phyloP scores from a whole-genome alignment of 2,329 filamentous ascomycete genomes.

The Cladorrhinum sp. region DNA sequence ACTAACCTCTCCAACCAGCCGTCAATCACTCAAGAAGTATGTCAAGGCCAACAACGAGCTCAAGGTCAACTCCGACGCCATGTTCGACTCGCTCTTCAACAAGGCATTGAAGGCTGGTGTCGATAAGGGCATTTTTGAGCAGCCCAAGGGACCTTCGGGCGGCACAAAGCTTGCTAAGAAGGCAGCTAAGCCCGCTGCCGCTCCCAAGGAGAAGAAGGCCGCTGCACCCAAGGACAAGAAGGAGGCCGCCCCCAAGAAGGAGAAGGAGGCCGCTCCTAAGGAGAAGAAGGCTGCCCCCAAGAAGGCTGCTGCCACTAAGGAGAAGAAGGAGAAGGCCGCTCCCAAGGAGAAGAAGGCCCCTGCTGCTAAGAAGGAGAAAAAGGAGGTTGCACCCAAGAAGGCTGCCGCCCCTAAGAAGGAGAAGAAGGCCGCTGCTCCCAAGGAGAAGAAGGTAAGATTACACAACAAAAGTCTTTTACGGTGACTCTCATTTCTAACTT shows the following conservation, averaged over 20 bases:
- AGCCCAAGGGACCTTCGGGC: constrained; percentile 88
- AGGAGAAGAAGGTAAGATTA: constrained; percentile 36
- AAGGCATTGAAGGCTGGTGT: constrained; percentile 78
- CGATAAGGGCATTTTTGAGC: constrained; percentile 81
- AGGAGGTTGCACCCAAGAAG: constrained; percentile 35
- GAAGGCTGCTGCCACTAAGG: constrained; percentile 33
- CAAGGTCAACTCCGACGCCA: constrained; percentile 43
- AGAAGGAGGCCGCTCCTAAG: constrained; percentile 21
- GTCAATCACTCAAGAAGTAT: constrained; percentile 61
- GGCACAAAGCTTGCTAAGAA: constrained; percentile 92
- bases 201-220: constrained; percentile 30
- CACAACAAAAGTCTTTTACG: not conserved
- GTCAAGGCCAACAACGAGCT: constrained; percentile 54
- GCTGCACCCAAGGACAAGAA: constrained; percentile 37
- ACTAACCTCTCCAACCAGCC: constrained; percentile 41
- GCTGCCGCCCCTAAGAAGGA: constrained; percentile 37
- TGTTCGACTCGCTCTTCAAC: constrained; percentile 77
- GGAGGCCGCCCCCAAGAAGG: constrained; percentile 20
- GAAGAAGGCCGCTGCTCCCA: constrained; percentile 42
- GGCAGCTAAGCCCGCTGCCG: constrained; percentile 41
- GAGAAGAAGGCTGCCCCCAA: constrained; percentile 30
- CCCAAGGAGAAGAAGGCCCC: constrained; percentile 42
- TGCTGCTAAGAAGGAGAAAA: constrained; percentile 37
- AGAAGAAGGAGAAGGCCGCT: constrained; percentile 33
- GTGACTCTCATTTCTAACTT: constrained; percentile 11